Evolutionary conservation across 768 basidiomycete species (phyloP).

Genomic region (Grammothele lineata): DNA sequence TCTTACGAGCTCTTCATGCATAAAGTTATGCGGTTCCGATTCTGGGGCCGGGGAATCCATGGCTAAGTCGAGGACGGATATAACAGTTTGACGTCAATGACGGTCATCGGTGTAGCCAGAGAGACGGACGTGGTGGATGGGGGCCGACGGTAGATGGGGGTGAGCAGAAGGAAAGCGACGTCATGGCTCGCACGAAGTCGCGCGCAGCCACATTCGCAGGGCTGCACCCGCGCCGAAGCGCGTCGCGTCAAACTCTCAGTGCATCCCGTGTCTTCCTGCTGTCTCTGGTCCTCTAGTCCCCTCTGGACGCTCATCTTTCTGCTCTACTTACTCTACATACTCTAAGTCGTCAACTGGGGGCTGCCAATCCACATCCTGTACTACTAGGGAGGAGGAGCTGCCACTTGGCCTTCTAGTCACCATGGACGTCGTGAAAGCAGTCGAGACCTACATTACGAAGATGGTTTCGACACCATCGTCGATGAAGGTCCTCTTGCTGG

Average conservation of each 20-base stretch:
- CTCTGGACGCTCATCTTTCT: too few relatives aligned
- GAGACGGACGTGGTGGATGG: too few relatives aligned
- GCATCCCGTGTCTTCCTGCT: background rate
- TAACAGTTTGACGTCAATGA: too few relatives aligned
- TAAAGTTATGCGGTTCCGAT: slow-evolving; percentile 23
- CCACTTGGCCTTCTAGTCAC: too few relatives aligned
- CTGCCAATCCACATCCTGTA: background rate
- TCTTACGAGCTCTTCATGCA: slow-evolving; percentile 45
- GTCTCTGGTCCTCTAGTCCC: background rate
- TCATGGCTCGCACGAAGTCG: slow-evolving; percentile 13
- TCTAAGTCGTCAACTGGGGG: too few relatives aligned
- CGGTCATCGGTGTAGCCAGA: too few relatives aligned
- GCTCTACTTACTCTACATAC: too few relatives aligned
- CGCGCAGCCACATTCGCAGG: too few relatives aligned
- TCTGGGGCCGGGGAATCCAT: slow-evolving; percentile 1
- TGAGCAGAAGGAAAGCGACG: background rate
- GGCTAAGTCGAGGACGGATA: too few relatives aligned
- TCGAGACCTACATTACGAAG: slow-evolving; percentile 90
- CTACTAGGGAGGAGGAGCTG: too few relatives aligned
- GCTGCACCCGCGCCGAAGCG: too few relatives aligned
- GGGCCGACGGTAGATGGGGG: background rate
- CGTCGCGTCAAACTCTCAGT: too few relatives aligned
- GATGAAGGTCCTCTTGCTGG: slow-evolving; percentile 95
- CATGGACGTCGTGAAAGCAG: slow-evolving; percentile 96
- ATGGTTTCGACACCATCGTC: slow-evolving; percentile 79